Evolutionary conservation across 306 rosid genomes (phyloP).

Genomic region (Castanea sativa): DNA sequence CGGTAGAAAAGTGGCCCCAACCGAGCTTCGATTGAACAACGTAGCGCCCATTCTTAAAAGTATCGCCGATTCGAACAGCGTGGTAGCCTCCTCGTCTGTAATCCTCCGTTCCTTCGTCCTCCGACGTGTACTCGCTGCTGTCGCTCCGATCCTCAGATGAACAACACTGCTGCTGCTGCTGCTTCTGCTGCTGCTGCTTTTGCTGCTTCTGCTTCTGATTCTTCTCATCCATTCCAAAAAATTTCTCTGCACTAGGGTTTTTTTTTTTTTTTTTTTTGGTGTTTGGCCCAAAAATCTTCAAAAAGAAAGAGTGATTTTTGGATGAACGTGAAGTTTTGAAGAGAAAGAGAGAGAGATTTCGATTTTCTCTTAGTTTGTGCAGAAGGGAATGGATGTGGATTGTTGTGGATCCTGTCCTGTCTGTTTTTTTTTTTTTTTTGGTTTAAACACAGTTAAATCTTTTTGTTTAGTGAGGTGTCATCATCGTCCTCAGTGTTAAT

Average conservation of each 20-base stretch:
- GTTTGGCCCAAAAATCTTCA: too few relatives aligned
- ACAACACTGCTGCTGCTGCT: slow-evolving; percentile 32
- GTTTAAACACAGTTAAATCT: too few relatives aligned
- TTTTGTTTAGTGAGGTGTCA: slow-evolving; percentile 8
- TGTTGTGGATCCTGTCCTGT: too few relatives aligned
- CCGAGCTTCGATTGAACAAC: slow-evolving; percentile 93
- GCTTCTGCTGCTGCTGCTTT: slow-evolving; percentile 18
- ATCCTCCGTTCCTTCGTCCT: slow-evolving; percentile 97
- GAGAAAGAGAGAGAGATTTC: too few relatives aligned
- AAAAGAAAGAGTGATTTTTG: too few relatives aligned
- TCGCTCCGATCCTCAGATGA: slow-evolving; percentile 45
- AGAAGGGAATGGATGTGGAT: too few relatives aligned
- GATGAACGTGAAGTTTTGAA: too few relatives aligned
- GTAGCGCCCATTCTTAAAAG: slow-evolving; percentile 68
- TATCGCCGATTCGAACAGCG: slow-evolving; percentile 82
- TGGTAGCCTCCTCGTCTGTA: slow-evolving; percentile 97
- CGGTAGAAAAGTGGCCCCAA: slow-evolving; percentile 99
- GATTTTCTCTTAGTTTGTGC: too few relatives aligned
- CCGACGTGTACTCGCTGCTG: slow-evolving; percentile 92
- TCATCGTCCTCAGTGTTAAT: not conserved
- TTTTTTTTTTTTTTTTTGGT: too few relatives aligned
- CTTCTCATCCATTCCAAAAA: not conserved
- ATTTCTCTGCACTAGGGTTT: not conserved
- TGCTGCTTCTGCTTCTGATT: slow-evolving; percentile 56
- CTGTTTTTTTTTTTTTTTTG: too few relatives aligned